These are phyloP conservation scores for Cystobasidium onofrii DNA, from an alignment of 768 basidiomycete species.

Conservation along the genomic window DNA sequence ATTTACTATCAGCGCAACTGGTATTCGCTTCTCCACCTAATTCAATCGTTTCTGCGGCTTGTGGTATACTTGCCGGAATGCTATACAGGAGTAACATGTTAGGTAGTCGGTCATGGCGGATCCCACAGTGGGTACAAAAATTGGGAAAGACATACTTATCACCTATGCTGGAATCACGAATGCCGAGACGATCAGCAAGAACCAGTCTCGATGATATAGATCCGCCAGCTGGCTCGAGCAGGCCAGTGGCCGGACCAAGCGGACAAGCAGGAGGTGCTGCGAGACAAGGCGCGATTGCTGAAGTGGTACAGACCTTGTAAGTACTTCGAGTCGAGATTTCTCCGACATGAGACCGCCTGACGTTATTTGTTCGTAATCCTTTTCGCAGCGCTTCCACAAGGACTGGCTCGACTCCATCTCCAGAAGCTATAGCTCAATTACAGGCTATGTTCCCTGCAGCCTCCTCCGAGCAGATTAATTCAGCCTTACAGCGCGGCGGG, in stretches of 20 bases:
- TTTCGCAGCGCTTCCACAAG: not conserved
- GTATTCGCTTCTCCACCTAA: constrained; percentile 1
- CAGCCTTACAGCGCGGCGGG: constrained; percentile 23
- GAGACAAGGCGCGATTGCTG: constrained; percentile 14
- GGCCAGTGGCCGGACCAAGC: not conserved
- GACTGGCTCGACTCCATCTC: not conserved
- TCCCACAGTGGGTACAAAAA: constrained; percentile 1
- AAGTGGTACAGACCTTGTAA: constrained; percentile 25
- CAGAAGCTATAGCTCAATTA: constrained; percentile 29
- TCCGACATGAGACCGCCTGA: too few species aligned
- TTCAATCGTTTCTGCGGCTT: not conserved
- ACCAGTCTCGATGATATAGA: constrained; percentile 23
- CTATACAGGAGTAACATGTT: constrained; percentile 14
- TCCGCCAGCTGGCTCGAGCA: not conserved
- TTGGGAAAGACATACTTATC: not conserved
- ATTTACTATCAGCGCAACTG: constrained; percentile 25
- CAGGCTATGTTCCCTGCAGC: constrained; percentile 31
- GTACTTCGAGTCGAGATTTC: too few species aligned
- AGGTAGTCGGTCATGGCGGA: constrained; percentile 4
- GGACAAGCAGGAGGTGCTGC: not conserved
- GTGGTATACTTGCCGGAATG: constrained; percentile 17
- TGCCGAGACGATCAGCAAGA: constrained; percentile 28
- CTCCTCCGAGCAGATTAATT: constrained; percentile 1
- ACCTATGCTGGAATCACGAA: constrained; percentile 2
- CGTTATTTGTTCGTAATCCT: not conserved